Base-by-base conservation (phyloP, 1,284 basidiomycete genomes). In the Fomitiporia mediterranea region DNA sequence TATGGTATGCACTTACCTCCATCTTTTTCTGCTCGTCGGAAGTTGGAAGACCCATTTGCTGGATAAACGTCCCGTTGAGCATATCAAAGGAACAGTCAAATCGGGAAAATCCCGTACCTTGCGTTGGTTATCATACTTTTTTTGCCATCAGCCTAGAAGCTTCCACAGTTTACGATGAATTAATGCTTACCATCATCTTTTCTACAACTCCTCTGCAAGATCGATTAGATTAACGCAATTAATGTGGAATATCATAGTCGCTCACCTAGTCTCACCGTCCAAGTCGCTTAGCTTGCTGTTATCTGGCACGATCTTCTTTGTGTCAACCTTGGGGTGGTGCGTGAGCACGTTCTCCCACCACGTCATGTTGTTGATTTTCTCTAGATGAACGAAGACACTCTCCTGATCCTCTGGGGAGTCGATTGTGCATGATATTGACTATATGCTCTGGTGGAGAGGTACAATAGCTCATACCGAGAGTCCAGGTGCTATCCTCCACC, bases 321-420 rank as follows among this genome's bases (percentile, higher is more conserved):
- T 98, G 69, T 99, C 92, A 75, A 99, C 90, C 78, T 94, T 97
- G 8, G 97, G 94, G 66, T 98, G 93, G 67, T 95, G 91, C 1
- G 88, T 90, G 58, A 99, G 76, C 60, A 99, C 90, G 68, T 98
- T 94, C 68, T 94, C 91, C 97, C 97, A 99, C 97, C 97, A 99
- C 56, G 91, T 84, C 70, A 88, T 83, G 64, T 86, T 73, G 71
- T 94, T 92, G 55, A 89, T 65, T 70, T 97, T 97, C 70, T 97
- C 94, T 35, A 97, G 79, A 66, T 94, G 90, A 55, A 96, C 78
- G 30, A 82, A 73, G 49, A 96, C 74, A 8, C 73, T 72, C 61
- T 85, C 75, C 60, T 85, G 84, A 68, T 96, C 94, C 76, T 94
- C 93, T 95, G 64, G 30, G 48, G 53, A n/a, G 7, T 25, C 21